Evolutionary conservation across 108 stramenopile genomes (phyloP).

Genomic region (Pseudonitzschia multiseries): DNA sequence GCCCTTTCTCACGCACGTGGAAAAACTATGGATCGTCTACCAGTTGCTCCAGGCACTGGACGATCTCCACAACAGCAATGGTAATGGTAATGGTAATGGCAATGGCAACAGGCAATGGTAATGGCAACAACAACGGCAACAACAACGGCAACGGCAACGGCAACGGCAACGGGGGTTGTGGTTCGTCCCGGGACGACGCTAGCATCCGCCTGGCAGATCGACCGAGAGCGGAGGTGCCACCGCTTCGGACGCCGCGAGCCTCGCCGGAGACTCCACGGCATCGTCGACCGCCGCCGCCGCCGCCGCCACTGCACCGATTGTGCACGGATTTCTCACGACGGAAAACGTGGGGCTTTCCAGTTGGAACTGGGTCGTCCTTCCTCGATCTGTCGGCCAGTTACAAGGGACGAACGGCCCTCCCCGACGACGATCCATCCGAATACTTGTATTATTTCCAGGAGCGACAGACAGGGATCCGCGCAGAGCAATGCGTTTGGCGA

Average conservation of each 20-base stretch:
- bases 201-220: too few species aligned
- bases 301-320: conserved; percentile 23
- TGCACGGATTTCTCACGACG: conserved; percentile 94
- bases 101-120: too few species aligned
- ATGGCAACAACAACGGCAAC: background rate
- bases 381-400: conserved; percentile 87
- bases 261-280: background rate
- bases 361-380: conserved; percentile 90
- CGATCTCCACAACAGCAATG: conserved; percentile 63
- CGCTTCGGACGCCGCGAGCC: too few species aligned
- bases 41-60: conserved; percentile 88
- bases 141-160: too few species aligned
- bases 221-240: too few species aligned
- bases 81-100: conserved; percentile 7
- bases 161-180: background rate
- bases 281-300: conserved; percentile 4
- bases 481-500: background rate
- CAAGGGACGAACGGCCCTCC: conserved; percentile 85
- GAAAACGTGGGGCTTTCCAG: conserved; percentile 93
- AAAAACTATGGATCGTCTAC: conserved; percentile 92
- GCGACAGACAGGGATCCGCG: conserved; percentile 2
- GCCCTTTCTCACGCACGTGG: conserved; percentile 90
- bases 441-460: conserved; percentile 93
- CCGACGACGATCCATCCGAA: conserved; percentile 92
- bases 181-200: too few species aligned